These are phyloP conservation scores for Leucoagaricus sp. DNA, from an alignment of 1,284 basidiomycete species.

Conservation along the genomic window DNA sequence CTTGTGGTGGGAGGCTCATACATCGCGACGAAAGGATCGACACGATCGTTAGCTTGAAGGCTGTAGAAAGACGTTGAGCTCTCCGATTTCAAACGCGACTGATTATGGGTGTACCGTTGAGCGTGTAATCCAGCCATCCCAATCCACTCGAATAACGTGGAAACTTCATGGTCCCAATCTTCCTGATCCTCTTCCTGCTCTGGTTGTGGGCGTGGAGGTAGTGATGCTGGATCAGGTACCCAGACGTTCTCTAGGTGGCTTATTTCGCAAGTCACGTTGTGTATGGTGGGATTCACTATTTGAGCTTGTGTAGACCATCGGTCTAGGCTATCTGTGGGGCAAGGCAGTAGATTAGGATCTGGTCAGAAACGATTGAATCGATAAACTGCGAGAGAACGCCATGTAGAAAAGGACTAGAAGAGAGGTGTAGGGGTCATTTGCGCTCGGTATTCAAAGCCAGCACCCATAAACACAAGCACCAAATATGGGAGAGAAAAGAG, in stretches of 20 bases:
- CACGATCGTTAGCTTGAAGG: constrained; percentile 42
- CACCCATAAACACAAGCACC: background rate
- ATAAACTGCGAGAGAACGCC: too few relatives aligned
- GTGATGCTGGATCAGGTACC: constrained; percentile 35
- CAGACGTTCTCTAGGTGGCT: constrained; percentile 24
- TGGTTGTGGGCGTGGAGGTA: constrained; percentile 23
- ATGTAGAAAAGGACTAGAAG: too few relatives aligned
- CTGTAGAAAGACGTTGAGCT: constrained; percentile 25
- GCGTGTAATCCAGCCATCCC: constrained; percentile 57
- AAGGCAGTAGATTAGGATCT: background rate
- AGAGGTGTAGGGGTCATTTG: background rate
- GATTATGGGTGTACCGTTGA: constrained; percentile 35
- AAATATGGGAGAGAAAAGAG: background rate
- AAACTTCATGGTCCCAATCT: constrained; percentile 49
- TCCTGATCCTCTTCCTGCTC: constrained; percentile 36
- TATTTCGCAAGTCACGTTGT: constrained; percentile 22
- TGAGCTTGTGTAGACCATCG: constrained; percentile 11
- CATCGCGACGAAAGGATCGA: constrained; percentile 47
- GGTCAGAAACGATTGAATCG: too few relatives aligned
- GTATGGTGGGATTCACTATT: constrained; percentile 15
- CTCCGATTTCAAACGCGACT: background rate
- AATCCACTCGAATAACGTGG: constrained; percentile 65
- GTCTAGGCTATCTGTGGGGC: constrained; percentile 13
- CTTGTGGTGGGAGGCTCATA: constrained; percentile 48
- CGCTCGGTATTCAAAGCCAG: background rate